Conservation (phyloP, 495 filamentous ascomycete species). For the Immersiella caudata region DNA sequence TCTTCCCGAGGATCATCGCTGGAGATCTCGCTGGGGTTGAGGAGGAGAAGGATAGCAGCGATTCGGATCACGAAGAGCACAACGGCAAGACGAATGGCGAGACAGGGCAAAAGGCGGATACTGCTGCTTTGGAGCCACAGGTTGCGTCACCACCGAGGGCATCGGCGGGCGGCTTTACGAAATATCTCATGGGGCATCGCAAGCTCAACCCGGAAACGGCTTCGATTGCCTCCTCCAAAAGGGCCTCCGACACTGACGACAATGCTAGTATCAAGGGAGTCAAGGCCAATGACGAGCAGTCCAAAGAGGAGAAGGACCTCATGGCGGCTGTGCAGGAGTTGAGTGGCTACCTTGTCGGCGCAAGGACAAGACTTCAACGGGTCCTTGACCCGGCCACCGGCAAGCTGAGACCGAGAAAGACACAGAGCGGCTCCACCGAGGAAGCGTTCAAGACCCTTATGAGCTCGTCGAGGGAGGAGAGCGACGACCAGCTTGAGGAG, state of each 20-base stretch:
- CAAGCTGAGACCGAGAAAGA: constrained; percentile 63
- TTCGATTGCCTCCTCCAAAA: constrained; percentile 65
- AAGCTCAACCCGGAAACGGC: constrained; percentile 61
- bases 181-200: constrained; percentile 56
- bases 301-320: constrained; percentile 78
- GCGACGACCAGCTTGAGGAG: constrained; percentile 65
- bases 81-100: constrained; percentile 55
- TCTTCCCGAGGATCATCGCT: constrained; percentile 83
- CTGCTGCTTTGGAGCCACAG: constrained; percentile 21
- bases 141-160: constrained; percentile 46
- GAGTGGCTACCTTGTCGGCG: constrained; percentile 81
- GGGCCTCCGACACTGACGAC: constrained; percentile 51
- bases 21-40: constrained; percentile 66
- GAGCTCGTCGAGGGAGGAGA: constrained; percentile 49
- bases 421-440: constrained; percentile 56
- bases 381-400: constrained; percentile 77
- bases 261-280: constrained; percentile 45
- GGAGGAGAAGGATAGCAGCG: constrained; percentile 37
- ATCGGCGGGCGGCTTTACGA: constrained; percentile 44
- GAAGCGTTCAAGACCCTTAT: constrained; percentile 55
- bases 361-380: constrained; percentile 76
- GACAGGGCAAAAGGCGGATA: constrained; percentile 38
- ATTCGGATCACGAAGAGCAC: constrained; percentile 44
- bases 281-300: constrained; percentile 43
- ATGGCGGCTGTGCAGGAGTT: constrained; percentile 78